Evolutionary conservation across 345 rosid species (phyloP).

Genomic region (Citropsis articulata): DNA sequence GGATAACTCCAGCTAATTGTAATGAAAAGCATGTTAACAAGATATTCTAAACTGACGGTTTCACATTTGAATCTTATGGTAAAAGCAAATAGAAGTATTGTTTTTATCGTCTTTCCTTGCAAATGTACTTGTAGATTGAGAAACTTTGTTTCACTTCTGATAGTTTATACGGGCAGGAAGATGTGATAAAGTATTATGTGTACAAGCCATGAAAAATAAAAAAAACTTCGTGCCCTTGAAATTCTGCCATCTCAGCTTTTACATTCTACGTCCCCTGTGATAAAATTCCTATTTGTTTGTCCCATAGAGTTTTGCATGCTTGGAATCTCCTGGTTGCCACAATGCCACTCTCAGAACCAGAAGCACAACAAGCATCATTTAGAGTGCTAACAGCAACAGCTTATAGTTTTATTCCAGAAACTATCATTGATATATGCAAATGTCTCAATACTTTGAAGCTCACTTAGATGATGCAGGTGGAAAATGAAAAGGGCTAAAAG

Average conservation of each 20-base stretch:
- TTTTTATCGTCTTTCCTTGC: no score
- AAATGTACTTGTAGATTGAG: neutral
- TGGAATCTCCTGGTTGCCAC: neutral
- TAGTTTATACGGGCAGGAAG: neutral
- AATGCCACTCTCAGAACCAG: neutral
- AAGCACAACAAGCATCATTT: no score
- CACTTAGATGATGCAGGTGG: neutral
- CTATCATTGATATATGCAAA: neutral
- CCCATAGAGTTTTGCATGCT: neutral
- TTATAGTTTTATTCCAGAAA: neutral
- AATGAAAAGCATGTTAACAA: neutral
- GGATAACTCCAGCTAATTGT: neutral
- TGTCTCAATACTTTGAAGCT: neutral
- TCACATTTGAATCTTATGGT: neutral
- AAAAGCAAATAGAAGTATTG: no score
- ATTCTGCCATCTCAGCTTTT: neutral
- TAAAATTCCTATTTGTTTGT: neutral
- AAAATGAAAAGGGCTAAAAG: neutral
- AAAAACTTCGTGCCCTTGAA: neutral
- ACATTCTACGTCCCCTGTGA: neutral
- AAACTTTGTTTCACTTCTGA: neutral
- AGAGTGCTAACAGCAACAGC: neutral
- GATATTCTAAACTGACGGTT: neutral
- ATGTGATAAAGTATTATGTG: no score
- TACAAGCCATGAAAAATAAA: neutral